Percentiles rank a stretch among this genome's conserved stretches.
These are phyloP conservation scores for Linnemannia schmuckeri DNA, from an alignment of 192 early-diverging fungal genomes.

Conservation along the genomic window DNA sequence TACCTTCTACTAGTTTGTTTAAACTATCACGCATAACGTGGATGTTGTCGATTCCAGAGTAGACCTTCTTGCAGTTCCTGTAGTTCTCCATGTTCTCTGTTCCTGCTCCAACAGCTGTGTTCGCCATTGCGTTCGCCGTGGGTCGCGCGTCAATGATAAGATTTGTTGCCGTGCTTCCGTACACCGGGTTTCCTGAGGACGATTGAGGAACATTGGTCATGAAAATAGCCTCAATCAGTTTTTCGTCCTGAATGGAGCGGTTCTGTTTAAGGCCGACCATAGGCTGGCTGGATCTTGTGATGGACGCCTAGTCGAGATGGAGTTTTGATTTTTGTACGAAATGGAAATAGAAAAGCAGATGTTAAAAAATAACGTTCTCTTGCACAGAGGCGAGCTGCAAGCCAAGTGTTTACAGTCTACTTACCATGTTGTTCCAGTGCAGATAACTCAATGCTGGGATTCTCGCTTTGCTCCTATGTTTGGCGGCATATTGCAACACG, in stretches of 20 bases:
- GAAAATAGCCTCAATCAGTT: constrained; percentile 94
- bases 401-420: background rate
- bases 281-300: constrained; percentile 95
- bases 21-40: constrained; percentile 96
- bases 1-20: constrained; percentile 87
- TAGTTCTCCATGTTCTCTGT: constrained; percentile 97
- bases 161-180: constrained; percentile 71
- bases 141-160: constrained; percentile 97
- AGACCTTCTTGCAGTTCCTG: constrained; percentile 85
- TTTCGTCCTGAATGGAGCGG: constrained; percentile 97
- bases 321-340: constrained; percentile 2
- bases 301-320: constrained; percentile 70
- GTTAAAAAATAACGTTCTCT: background rate
- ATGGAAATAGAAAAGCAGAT: background rate
- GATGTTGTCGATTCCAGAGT: constrained; percentile 97
- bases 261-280: constrained; percentile 96
- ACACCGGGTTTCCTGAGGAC: constrained; percentile 57
- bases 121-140: constrained; percentile 93
- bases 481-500: constrained; percentile 87
- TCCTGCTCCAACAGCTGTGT: constrained; percentile 93
- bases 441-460: constrained; percentile 93
- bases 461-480: constrained; percentile 90
- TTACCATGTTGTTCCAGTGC: constrained; percentile 84
- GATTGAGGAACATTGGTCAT: constrained; percentile 67
- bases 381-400: background rate